Base-by-base conservation (phyloP, 2,329 filamentous ascomycete species). In the Polychaeton citri region DNA sequence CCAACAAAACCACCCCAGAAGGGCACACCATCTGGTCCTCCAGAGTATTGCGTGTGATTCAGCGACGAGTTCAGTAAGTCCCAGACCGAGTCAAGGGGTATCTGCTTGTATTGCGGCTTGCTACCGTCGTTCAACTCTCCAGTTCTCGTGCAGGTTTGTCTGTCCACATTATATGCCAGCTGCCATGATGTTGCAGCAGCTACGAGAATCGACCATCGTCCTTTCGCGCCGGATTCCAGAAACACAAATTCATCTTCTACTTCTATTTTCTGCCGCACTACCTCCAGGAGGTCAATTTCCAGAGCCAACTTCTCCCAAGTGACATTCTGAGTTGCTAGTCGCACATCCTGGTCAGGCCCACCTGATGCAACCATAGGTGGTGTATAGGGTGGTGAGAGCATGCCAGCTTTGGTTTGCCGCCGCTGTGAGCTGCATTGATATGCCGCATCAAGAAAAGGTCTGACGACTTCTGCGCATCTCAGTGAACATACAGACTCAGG, bases 401-500 rank as follows among this genome's bases (percentile, higher is more conserved):
- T 10, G 12, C 30, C 13, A 16, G 17, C 17, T 12, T 32, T 32
- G 30, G 30, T 10, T 10, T 32, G 30, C 13, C 30, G 3, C 13
- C 30, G 3, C 18, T 17, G 30, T 15, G 18, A 6, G 30, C 18
- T 32, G 13, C 30, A 16, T 17, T 32, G 13, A 15, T 16, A 10
- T 24, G 74, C 80, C 86, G 30, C 58, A 54, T 37, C 67, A 59
- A 1, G 77, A 76, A 50, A 74, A 66, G 4, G 57, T 52, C 69
- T 86, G 90, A 84, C 86, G 94, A 49, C 82, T 84, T 34, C 58
- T 58, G 21, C 93, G 65, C 18, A 93, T 65, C 10, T 63, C 61
- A 83, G 81, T 3, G 86, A 92, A 55, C 85, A 93, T 10, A 85
- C 73, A 0, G 84, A 93, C 57, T 95, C 86, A 0, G 86, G 86